Evolutionary conservation across 257 asterid genomes (phyloP).

Genomic region (Fraxinus excelsior): DNA sequence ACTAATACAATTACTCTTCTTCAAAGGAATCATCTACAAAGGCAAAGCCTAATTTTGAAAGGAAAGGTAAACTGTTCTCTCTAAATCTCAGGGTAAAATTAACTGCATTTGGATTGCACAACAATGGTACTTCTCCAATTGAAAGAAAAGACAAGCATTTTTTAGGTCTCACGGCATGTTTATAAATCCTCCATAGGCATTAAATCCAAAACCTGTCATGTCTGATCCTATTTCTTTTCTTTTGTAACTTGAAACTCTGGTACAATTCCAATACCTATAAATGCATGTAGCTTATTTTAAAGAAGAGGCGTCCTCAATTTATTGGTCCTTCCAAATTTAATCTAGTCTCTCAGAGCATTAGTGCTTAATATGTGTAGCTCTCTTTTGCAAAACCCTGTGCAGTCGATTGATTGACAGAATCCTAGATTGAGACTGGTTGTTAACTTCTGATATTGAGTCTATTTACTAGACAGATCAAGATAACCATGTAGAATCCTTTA

Average conservation of each 20-base stretch:
- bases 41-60: slow-evolving; percentile 58
- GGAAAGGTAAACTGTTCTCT: slow-evolving; percentile 51
- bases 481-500: neutral
- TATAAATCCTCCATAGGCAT: slow-evolving; percentile 1
- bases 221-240: slow-evolving; percentile 3
- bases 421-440: neutral
- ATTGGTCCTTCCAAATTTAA: neutral
- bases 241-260: neutral
- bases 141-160: neutral
- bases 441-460: neutral
- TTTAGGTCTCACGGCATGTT: neutral
- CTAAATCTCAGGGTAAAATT: neutral
- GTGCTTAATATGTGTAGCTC: neutral
- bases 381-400: neutral
- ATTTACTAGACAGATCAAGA: neutral
- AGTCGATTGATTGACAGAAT: neutral
- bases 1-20: slow-evolving; percentile 8
- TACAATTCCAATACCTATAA: neutral
- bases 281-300: neutral
- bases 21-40: slow-evolving; percentile 55
- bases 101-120: neutral
- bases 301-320: neutral
- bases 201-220: neutral
- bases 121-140: neutral
- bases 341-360: neutral